Evolutionary conservation across 768 basidiomycete genomes (phyloP).

Genomic region (Lentinula guzmanii): DNA sequence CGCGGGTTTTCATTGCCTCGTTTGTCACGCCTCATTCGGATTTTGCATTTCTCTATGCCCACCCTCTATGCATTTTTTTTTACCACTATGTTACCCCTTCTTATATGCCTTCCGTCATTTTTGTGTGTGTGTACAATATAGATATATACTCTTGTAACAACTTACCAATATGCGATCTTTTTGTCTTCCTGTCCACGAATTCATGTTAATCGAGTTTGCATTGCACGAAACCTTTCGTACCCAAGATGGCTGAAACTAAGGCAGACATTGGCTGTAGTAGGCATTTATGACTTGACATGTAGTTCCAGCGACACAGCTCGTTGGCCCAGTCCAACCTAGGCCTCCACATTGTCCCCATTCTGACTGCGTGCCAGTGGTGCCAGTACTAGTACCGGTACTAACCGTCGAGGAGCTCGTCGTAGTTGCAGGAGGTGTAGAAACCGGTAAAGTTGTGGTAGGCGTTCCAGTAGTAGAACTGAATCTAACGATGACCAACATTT

Average conservation of each 20-base stretch:
- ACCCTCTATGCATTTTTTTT: not conserved
- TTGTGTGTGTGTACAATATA: not conserved
- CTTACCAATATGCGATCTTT: not conserved
- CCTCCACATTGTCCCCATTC: not conserved
- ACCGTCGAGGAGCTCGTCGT: not conserved
- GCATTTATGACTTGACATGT: not conserved
- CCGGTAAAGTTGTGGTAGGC: not conserved
- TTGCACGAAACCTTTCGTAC: not conserved
- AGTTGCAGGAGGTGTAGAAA: not conserved
- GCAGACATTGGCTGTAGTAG: not conserved
- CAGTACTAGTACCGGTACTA: not conserved
- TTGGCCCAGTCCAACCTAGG: not conserved
- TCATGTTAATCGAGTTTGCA: no score
- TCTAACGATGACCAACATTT: not conserved
- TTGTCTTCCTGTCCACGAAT: not conserved
- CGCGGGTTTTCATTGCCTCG: not conserved
- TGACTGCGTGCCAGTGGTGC: not conserved
- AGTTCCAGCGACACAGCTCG: not conserved
- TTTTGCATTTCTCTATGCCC: not conserved
- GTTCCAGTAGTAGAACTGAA: not conserved
- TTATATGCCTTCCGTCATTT: not conserved
- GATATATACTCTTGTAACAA: not conserved
- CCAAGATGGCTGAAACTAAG: not conserved
- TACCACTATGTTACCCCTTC: not conserved
- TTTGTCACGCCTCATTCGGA: not conserved